phyloP scores from a whole-genome alignment of 2,329 filamentous ascomycete species.

The Aspergillus hiratsukae region DNA sequence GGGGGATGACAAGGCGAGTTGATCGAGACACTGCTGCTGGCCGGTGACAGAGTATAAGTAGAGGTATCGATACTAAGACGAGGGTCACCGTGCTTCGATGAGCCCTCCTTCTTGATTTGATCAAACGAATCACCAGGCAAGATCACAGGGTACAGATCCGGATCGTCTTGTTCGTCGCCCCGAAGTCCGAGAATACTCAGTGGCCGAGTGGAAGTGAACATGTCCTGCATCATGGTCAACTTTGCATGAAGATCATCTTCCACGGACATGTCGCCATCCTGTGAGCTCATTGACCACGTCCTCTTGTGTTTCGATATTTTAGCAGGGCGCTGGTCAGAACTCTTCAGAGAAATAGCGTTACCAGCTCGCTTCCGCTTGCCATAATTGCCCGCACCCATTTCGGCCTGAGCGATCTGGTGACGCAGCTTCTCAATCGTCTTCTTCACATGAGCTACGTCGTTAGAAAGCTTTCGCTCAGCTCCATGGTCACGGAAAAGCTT shows the following conservation, averaged over 20 bases:
- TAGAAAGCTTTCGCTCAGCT: conserved; percentile 89
- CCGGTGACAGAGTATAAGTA: conserved; percentile 36
- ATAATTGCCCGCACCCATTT: conserved; percentile 56
- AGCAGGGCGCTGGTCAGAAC: conserved; percentile 59
- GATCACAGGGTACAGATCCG: conserved; percentile 41
- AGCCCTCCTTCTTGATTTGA: conserved; percentile 25
- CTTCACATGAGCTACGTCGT: conserved; percentile 90
- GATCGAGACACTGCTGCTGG: conserved; percentile 36
- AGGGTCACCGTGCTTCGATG: conserved; percentile 28
- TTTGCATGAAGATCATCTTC: conserved; percentile 45
- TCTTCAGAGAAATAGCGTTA: conserved; percentile 44
- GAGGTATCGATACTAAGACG: conserved; percentile 31
- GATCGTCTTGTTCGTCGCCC: conserved; percentile 44
- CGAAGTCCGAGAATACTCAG: conserved; percentile 41
- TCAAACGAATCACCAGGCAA: conserved; percentile 31
- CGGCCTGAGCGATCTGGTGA: conserved; percentile 79
- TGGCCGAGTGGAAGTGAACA: conserved; percentile 43
- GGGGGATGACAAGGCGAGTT: conserved; percentile 29
- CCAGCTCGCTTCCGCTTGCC: conserved; percentile 59
- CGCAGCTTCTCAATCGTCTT: conserved; percentile 96
- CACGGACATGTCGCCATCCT: conserved; percentile 37
- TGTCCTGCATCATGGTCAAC: conserved; percentile 41
- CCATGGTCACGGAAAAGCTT: conserved; percentile 96
- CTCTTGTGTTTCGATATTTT: conserved; percentile 87
- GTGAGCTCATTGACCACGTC: conserved; percentile 90